phyloP scores from a whole-genome alignment of 345 rosid genomes.

The Mallotus nudiflorus region DNA sequence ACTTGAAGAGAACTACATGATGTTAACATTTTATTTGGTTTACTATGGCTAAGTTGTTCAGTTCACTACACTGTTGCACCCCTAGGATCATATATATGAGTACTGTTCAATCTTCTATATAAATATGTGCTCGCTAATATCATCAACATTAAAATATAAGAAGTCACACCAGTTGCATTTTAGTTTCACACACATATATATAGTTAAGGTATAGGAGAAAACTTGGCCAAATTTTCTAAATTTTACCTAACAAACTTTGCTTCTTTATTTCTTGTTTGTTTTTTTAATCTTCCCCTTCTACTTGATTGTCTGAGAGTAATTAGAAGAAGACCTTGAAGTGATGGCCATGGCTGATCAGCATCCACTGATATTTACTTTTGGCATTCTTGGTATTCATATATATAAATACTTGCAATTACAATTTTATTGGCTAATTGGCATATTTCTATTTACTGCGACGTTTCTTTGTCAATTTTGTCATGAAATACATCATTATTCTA shows the following conservation, averaged over 20 bases:
- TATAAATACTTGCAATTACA: neutral
- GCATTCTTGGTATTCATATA: slow-evolving; percentile 51
- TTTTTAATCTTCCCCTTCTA: no score
- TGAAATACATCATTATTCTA: no score
- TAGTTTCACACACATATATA: neutral
- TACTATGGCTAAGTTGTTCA: neutral
- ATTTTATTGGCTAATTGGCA: neutral
- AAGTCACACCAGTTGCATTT: slow-evolving; percentile 17
- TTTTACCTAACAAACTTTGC: slow-evolving; percentile 15
- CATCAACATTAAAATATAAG: neutral
- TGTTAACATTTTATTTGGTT: neutral
- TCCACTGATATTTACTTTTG: slow-evolving; percentile 57
- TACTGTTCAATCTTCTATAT: no score
- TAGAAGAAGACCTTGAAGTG: neutral
- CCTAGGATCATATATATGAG: no score
- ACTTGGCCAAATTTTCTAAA: neutral
- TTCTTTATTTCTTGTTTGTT: neutral
- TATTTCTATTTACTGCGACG: no score
- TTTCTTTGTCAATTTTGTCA: neutral
- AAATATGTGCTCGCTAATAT: neutral
- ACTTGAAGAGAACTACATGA: neutral
- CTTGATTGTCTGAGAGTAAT: neutral
- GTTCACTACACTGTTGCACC: no score
- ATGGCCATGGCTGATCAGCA: slow-evolving; percentile 15
- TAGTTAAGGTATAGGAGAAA: neutral